Evolutionary conservation across 1,139 yeast species (phyloP).

Genomic region (Sugiyamaella pinicola): DNA sequence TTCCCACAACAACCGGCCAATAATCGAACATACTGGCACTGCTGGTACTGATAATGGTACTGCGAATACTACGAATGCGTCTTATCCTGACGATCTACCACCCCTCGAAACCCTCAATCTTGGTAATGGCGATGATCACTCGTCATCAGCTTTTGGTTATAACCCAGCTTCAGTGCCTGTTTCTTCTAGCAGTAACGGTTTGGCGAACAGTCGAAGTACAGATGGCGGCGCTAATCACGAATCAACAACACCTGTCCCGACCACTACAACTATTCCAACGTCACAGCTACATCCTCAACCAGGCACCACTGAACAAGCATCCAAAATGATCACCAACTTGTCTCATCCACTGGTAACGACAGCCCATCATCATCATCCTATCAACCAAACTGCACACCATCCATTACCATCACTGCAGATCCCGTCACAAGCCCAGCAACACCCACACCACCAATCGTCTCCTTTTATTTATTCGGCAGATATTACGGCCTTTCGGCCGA

Average conservation of each 20-base stretch:
- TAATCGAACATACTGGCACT: neutral
- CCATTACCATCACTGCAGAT: neutral
- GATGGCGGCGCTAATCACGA: neutral
- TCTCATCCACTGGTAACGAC: neutral
- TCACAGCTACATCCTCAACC: too few species aligned
- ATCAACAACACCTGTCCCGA: neutral
- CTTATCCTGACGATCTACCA: constrained; percentile 1
- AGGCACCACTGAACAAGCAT: too few species aligned
- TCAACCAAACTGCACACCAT: too few species aligned
- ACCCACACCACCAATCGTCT: neutral
- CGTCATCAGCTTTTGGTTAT: neutral
- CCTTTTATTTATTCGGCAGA: constrained; percentile 12
- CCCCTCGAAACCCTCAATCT: constrained; percentile 1
- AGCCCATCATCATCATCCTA: neutral
- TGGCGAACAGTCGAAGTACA: neutral
- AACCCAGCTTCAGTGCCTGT: neutral
- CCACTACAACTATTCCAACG: too few species aligned
- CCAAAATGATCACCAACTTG: too few species aligned
- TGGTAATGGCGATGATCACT: neutral
- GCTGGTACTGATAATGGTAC: too few species aligned
- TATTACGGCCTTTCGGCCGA: constrained; percentile 5
- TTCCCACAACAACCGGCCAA: neutral
- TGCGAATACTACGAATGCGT: too few species aligned
- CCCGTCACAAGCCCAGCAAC: neutral
- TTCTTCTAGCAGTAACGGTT: neutral